Evolutionary conservation across 208 protist genomes (phyloP).

Genomic region (Trypanosoma mega): DNA sequence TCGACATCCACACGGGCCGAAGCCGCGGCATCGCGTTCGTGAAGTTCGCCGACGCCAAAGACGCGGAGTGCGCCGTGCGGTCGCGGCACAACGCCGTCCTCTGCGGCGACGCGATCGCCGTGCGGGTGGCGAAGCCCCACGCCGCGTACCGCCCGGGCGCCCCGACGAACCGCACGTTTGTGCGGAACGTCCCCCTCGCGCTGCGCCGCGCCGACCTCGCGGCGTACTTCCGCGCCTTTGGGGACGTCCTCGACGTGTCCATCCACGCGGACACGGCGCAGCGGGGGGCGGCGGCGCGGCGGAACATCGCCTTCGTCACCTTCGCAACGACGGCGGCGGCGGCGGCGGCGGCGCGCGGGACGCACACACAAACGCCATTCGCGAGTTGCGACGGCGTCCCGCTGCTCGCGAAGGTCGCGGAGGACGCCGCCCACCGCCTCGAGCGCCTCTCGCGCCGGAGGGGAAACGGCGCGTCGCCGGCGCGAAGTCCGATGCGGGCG

Average conservation of each 20-base stretch:
- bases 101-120: slow-evolving; percentile 35
- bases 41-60: slow-evolving; percentile 45
- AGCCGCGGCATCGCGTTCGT: slow-evolving; percentile 79
- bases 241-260: slow-evolving; percentile 65
- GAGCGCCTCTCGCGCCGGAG: slow-evolving; percentile 64
- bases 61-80: slow-evolving; percentile 44
- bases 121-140: slow-evolving; percentile 62
- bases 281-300: slow-evolving; percentile 15
- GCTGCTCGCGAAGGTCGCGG: slow-evolving; percentile 74
- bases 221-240: slow-evolving; percentile 56
- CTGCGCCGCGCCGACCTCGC: slow-evolving; percentile 41
- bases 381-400: slow-evolving; percentile 61
- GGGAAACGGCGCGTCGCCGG: too few relatives aligned
- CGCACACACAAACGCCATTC: slow-evolving; percentile 64
- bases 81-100: slow-evolving; percentile 40
- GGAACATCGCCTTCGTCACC: slow-evolving; percentile 77
- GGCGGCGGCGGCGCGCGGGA: slow-evolving; percentile 44
- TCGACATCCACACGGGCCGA: slow-evolving; percentile 72
- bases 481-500: too few relatives aligned
- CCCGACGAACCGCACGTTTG: slow-evolving; percentile 74
- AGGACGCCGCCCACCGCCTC: slow-evolving; percentile 63
- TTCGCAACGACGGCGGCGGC: slow-evolving; percentile 68
- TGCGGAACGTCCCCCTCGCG: slow-evolving; percentile 62
- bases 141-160: slow-evolving; percentile 65
- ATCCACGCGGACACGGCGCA: slow-evolving; percentile 66